Evolutionary conservation across 257 asterid species (phyloP).

Genomic region (Coffea eugenioides): DNA sequence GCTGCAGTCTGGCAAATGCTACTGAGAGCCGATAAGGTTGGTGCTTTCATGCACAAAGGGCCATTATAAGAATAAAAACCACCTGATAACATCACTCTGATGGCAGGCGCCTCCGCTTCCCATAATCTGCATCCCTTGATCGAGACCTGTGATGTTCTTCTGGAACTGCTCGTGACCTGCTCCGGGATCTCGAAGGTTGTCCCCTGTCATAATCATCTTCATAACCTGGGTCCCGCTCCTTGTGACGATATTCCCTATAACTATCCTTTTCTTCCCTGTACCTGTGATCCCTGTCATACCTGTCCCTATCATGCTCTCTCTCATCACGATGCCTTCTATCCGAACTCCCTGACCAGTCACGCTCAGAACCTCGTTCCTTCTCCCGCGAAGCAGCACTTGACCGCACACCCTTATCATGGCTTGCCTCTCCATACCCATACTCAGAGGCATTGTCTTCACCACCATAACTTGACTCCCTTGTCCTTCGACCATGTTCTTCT

Average conservation of each 20-base stretch:
- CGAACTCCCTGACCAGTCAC: conserved; percentile 47
- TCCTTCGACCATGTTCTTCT: conserved; percentile 48
- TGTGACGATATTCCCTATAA: conserved; percentile 34
- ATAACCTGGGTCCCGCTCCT: conserved; percentile 35
- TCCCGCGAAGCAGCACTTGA: conserved; percentile 42
- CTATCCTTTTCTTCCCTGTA: conserved; percentile 43
- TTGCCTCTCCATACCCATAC: conserved; percentile 46
- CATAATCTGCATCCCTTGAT: conserved; percentile 49
- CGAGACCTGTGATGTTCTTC: conserved; percentile 46
- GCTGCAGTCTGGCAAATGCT: conserved; percentile 20
- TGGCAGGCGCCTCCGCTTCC: conserved; percentile 45
- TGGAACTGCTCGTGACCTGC: conserved; percentile 44
- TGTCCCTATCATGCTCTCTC: conserved; percentile 40
- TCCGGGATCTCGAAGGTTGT: conserved; percentile 48
- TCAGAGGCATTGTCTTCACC: conserved; percentile 57
- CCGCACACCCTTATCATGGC: conserved; percentile 46
- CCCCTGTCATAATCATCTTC: conserved; percentile 43
- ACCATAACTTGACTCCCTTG: conserved; percentile 57
- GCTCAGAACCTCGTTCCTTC: conserved; percentile 48
- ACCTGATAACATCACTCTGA: conserved; percentile 34
- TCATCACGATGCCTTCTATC: conserved; percentile 53
- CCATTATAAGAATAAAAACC: conserved; percentile 1
- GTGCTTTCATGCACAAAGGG: conserved; percentile 10
- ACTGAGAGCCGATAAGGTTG: conserved; percentile 16
- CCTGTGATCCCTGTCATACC: conserved; percentile 45